Percentiles rank a stretch among this genome's conserved stretches.
These are phyloP conservation scores for Agaricus subrufescens DNA, from an alignment of 768 basidiomycete genomes.

Conservation along the genomic window DNA sequence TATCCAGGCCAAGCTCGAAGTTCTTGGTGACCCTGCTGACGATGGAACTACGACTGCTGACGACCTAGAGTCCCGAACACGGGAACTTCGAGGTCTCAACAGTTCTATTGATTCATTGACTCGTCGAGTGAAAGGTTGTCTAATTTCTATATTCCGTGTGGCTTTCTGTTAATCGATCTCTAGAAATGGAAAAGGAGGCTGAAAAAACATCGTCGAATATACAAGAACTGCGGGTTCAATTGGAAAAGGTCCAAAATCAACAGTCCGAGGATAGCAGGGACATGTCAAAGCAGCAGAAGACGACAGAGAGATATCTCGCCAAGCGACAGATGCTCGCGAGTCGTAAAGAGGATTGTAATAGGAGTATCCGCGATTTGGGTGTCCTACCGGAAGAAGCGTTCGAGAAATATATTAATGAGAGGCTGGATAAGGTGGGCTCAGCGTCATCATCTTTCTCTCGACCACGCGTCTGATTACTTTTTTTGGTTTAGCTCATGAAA, in stretches of 20 bases:
- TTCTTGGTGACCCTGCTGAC: constrained; percentile 57
- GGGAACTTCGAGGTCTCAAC: constrained; percentile 68
- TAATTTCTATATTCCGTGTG: not conserved
- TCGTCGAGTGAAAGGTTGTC: constrained; percentile 55
- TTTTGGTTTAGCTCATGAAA: constrained; percentile 68
- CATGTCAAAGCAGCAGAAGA: constrained; percentile 92
- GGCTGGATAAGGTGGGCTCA: constrained; percentile 72
- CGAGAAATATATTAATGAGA: constrained; percentile 86
- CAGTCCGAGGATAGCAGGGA: constrained; percentile 84
- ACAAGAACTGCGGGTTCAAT: constrained; percentile 56
- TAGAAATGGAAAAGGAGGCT: constrained; percentile 71
- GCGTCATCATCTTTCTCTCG: not conserved
- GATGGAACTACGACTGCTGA: constrained; percentile 50
- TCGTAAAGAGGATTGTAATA: constrained; percentile 91
- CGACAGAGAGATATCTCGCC: constrained; percentile 88
- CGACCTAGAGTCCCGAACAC: constrained; percentile 60
- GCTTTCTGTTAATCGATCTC: not conserved
- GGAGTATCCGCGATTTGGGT: constrained; percentile 93
- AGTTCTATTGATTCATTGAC: constrained; percentile 60
- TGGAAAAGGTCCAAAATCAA: constrained; percentile 77
- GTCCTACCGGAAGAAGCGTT: constrained; percentile 97
- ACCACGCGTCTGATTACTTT: not conserved
- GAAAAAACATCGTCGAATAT: constrained; percentile 58
- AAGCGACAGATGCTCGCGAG: constrained; percentile 82
- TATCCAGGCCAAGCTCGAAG: constrained; percentile 69